Percentiles rank a stretch among this genome's conserved stretches.
phyloP scores from a whole-genome alignment of 2,329 filamentous ascomycete genomes.

The Samsoniella hepiali region DNA sequence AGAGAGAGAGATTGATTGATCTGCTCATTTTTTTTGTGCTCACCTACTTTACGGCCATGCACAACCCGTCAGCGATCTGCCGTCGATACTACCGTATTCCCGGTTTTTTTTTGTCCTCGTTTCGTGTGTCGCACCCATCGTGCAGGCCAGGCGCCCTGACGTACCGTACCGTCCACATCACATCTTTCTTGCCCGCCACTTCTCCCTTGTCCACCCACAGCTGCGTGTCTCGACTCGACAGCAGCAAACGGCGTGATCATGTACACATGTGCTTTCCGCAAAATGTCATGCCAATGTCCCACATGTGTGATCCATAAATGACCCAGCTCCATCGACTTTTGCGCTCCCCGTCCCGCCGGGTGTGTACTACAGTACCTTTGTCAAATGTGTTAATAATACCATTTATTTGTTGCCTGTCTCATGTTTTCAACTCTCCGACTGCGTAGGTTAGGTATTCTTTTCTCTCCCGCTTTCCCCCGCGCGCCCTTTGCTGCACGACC shows the following conservation, averaged over 20 bases:
- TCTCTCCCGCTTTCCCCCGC: neutral
- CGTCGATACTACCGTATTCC: conserved; percentile 7
- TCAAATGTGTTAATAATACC: neutral
- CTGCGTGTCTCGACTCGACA: too few relatives aligned
- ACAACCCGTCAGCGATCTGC: conserved; percentile 4
- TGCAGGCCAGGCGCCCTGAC: neutral
- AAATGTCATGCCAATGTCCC: too few relatives aligned
- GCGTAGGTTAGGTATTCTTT: neutral
- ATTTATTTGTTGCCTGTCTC: neutral
- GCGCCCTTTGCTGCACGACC: neutral
- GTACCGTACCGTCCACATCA: neutral
- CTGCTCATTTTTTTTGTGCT: neutral
- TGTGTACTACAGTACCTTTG: neutral
- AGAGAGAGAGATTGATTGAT: neutral
- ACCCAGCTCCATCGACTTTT: neutral
- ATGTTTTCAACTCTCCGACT: neutral
- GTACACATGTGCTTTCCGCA: too few relatives aligned
- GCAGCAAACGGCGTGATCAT: too few relatives aligned
- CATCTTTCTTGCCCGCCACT: too few relatives aligned
- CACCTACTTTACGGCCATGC: neutral
- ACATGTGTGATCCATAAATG: conserved; percentile 4
- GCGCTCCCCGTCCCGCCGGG: neutral
- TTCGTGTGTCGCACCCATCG: neutral
- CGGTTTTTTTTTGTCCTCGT: conserved; percentile 4
- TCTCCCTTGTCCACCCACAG: too few relatives aligned